Base-by-base conservation (phyloP, 768 basidiomycete genomes). In the Agrocybe chaxingu region DNA sequence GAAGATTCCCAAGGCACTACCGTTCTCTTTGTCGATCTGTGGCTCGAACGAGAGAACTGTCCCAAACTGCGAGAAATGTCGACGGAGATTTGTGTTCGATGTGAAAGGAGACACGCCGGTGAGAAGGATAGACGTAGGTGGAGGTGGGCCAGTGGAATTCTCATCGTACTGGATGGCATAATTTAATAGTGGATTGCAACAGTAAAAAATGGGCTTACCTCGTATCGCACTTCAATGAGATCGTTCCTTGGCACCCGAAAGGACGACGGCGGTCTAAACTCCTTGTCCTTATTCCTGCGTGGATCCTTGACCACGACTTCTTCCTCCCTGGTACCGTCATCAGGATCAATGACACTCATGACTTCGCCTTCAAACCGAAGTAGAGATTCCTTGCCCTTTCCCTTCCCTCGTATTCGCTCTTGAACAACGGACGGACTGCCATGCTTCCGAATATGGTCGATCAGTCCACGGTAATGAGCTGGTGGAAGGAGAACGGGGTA, bases 1-100 rank as follows among this genome's bases (percentile, higher is more conserved):
- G 37, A 92, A 81, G 37, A 98, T 80, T 2, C 95, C 94, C 1
- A 97, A 78, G 1, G 86, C 80, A 43, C 81, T 85, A 3, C 93
- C 94, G n/a, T 84, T 91, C 45, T 77, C 75, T 50, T 78, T 77
- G 68, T 96, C 89, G 51, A 88, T 80, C 59, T 92, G 88, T 8
- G 84, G 77, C 50, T 94, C 90, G 50, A 91, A 84, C 3, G 82
- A 77, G 5, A 70, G 49, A 50, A 94, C 71, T 11, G 70, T 62
- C 1, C 92, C 94, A 60, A 87, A 75, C 7, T 69, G 53, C 4
- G 74, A 62, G 61, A 96, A 86, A 60, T 87, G 80, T 3, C 79
- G 75, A 18, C 82, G 78, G 47, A 97, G 80, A 35, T 79, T 72
- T 32, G 76, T 69, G 38, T 77, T 79, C 1, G 90, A 80, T 2